Evolutionary conservation across 768 basidiomycete species (phyloP), one percentile per base, ranked within the genome.

Genomic region (Mycena galericulata): DNA sequence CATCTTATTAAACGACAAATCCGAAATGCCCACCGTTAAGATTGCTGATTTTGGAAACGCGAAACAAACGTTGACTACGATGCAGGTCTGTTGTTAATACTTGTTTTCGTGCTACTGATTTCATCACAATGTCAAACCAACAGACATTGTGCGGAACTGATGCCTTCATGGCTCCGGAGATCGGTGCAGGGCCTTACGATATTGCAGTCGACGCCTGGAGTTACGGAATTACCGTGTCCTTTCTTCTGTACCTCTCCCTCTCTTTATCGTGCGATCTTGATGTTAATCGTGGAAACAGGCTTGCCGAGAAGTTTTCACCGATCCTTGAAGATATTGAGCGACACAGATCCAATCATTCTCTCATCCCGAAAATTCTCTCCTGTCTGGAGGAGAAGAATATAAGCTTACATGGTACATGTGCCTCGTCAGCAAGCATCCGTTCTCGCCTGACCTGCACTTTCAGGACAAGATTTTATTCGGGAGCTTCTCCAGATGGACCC

Each of bases 41-140:
- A 50, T 62, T 41, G 27, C 29, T 7, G 61, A 62, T 53, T 62
- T 62, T 15, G 61, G 49, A 41, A 12, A 20, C 22, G 49, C 49
- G 24, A 62, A 30, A 12, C 32, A 10, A 5, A 10, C 24, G 17
- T 20, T 53, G 49, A 14, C 40, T 12, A 26, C 9, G 22, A 62
- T 62, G 61, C 41, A 51, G 4, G 61, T 62, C 4, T 8, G 50
- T 11, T 15, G 27, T 40, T 27, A 22, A 4, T 10, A n/a, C n/a
- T n/a, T n/a, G n/a, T n/a, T n/a, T n/a, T n/a, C n/a, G n/a, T n/a
- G n/a, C n/a, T n/a, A n/a, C n/a, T n/a, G n/a, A n/a, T n/a, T n/a
- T n/a, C n/a, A n/a, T n/a, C n/a, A n/a, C n/a, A n/a, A n/a, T n/a
- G n/a, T n/a, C n/a, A n/a, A 18, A 30, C 20, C 0, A 7, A 30